Percentiles rank a stretch among this genome's conserved stretches.
phyloP scores from a whole-genome alignment of 176 grass and related monocot species.

The Oryza brachyantha region DNA sequence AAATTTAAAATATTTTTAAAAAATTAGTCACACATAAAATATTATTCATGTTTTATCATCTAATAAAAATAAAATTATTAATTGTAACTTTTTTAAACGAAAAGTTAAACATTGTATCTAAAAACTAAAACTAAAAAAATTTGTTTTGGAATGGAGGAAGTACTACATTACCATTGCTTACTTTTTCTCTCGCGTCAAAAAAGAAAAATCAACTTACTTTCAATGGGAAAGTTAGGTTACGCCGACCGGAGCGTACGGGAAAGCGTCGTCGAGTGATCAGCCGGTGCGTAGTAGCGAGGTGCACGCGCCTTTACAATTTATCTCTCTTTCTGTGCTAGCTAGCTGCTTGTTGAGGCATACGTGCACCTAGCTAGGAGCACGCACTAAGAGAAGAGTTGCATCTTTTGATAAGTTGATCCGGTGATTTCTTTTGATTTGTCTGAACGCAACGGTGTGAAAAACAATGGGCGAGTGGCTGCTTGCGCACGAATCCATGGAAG shows the following conservation, averaged over 20 bases:
- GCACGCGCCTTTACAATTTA: constrained; percentile 17
- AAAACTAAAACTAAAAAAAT: too few species aligned
- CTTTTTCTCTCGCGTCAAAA: not conserved
- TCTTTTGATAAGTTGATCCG: constrained; percentile 16
- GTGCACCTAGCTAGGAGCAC: not conserved
- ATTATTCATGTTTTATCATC: too few species aligned
- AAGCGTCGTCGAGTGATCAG: not conserved
- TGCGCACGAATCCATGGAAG: not conserved
- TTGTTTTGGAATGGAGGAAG: too few species aligned
- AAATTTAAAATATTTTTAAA: too few species aligned
- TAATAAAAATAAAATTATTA: too few species aligned
- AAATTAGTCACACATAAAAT: too few species aligned
- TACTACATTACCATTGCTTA: not conserved
- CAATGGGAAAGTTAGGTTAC: constrained; percentile 42
- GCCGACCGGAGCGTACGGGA: not conserved
- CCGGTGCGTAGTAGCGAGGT: not conserved
- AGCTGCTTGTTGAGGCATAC: not conserved
- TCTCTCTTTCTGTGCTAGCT: too few species aligned
- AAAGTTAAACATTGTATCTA: too few species aligned
- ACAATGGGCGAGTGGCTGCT: not conserved
- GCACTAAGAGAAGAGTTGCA: not conserved
- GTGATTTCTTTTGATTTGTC: constrained; percentile 1
- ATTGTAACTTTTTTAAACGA: too few species aligned
- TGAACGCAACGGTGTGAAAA: not conserved
- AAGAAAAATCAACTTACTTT: not conserved